Conservation (phyloP, 192 early-diverging fungal species). For the Hyaloraphidium curvatum region DNA sequence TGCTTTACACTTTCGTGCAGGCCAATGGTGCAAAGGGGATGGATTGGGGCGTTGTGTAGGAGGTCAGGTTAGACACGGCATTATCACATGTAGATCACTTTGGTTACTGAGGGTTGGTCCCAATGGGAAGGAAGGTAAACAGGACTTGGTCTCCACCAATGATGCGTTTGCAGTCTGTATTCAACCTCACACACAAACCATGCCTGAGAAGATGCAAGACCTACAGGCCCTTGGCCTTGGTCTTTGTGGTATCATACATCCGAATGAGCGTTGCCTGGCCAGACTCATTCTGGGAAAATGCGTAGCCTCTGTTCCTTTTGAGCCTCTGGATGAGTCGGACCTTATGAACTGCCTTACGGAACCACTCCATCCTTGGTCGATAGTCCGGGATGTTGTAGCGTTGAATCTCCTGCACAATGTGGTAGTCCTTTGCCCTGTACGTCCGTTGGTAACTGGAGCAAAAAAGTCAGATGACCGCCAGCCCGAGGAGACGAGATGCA, state of each 20-base stretch:
- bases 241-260: conserved; percentile 49
- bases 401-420: conserved; percentile 97
- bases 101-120: no score
- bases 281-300: conserved; percentile 91
- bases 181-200: no score
- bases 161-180: no score
- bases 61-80: no score
- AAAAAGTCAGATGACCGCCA: conserved; percentile 2
- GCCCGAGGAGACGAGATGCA: conserved; percentile 8
- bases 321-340: conserved; percentile 80
- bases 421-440: conserved; percentile 65
- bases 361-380: conserved; percentile 90
- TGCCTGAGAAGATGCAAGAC: no score
- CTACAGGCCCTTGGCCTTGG: conserved; percentile 46
- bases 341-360: conserved; percentile 98
- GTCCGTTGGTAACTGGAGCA: conserved; percentile 50
- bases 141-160: no score
- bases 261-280: conserved; percentile 75
- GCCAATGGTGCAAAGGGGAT: no score
- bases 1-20: no score
- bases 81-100: no score
- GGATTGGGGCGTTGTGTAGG: no score
- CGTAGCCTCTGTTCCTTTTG: conserved; percentile 83
- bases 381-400: conserved; percentile 98
- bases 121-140: no score